Base-by-base conservation (phyloP, 2,329 filamentous ascomycete species). In the Epichloe aotearoae region DNA sequence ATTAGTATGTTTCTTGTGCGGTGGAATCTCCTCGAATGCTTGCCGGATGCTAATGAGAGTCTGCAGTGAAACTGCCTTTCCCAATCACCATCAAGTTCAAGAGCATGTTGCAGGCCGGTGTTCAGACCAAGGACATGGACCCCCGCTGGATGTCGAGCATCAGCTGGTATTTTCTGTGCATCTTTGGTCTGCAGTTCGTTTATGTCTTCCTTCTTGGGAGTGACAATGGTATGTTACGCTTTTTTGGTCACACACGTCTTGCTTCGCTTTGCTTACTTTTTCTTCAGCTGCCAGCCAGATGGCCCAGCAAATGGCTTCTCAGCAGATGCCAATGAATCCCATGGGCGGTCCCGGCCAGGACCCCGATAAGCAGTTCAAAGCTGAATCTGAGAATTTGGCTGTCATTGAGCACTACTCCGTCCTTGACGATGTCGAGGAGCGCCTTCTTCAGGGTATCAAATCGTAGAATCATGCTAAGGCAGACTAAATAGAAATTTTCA, bases 51-150 rank as follows among this genome's bases (percentile, higher is more conserved):
- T 52, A 3, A 44, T 59, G 64, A 56, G 67, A 17, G 4, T 14
- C 46, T n/a, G 10, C 19, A 79, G 89, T 98, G 80, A 96, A 96
- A 82, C 71, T 98, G 26, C 93, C 93, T 0, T 98, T 98, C 68
- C 93, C 94, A 3, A 78, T 98, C 57, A 98, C 93, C 34, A 90
- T 96, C 68, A 94, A 95, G 67, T 98, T 98, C 79, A 98, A 98
- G 77, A 93, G 88, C 59, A 98, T 98, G 93, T 77, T 98, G 49
- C 93, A 98, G 72, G 91, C 91, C 41, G 93, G 93, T 61, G 91
- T 98, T 43, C 89, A 89, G 56, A 98, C 94, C 26, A 85, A 84
- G 62, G 93, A 98, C 66, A 83, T 98, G 72, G 94, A 98, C 64
- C 93, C 95, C 11, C 80, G 91, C 69, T 98, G 93, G 93, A 95